Base-by-base conservation (phyloP, 1,139 yeast species). In the Suhomyces bokatorum region DNA sequence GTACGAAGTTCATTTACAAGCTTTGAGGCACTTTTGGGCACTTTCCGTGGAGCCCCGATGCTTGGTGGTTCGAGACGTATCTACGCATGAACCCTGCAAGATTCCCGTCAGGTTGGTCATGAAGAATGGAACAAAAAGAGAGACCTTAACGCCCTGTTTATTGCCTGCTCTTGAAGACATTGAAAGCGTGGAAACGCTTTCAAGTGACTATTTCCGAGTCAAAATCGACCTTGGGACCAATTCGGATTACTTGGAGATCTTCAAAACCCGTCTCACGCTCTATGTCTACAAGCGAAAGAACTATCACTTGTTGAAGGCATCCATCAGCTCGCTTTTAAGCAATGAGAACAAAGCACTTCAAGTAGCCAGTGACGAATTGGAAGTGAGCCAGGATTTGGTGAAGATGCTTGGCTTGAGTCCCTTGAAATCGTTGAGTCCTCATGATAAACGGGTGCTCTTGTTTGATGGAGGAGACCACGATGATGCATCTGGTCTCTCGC, bases 1-100 rank as follows among this genome's bases (percentile, higher is more conserved):
- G 20, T 66, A 70, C 45, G 82, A 78, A 44, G 78, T 85, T 13
- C 89, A 87, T 59, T 66, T 93, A 44, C 97, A 90, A 61, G 97
- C 96, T 1, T 69, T 91, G 37, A 75, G 96, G 39, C 96, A 90
- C 62, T 85, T 95, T 52, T 95, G 99, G 98, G 87, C 91, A 0
- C 67, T 93, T 50, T 80, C 96, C 0, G 85, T 87, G 8, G 93
- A 85, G 53, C 85, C 87, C 1, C 69, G 97, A 46, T 90, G 97
- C 61, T 67, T 93, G 13, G 77, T 87, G 10, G 77, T 87, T 0
- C 73, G 93, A 46, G 91, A 91, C 59, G 83, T 84, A 13, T 79
- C 74, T 28, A 77, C 85, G 0, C 78, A 72, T 13, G 73, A 71
- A 42, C 80, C 87, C 1, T 69, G 53, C 60, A 73, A 77, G 41